Evolutionary conservation across 352 stramenopile species (phyloP).

Genomic region (Pythium plurisporium): DNA sequence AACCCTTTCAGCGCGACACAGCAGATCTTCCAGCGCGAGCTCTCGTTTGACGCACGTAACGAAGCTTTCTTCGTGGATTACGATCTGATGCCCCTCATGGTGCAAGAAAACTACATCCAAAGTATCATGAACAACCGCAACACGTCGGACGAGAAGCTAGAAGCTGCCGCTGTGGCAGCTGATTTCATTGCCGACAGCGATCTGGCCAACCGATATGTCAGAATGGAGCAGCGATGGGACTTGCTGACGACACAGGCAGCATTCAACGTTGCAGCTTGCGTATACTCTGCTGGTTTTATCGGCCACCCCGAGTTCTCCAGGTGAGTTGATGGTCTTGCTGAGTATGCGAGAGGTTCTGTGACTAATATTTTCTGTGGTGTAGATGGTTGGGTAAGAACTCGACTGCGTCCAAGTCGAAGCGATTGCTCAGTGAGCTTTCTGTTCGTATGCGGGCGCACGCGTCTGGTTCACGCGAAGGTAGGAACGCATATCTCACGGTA

Average conservation of each 20-base stretch:
- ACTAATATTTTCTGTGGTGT: slow-evolving; percentile 1
- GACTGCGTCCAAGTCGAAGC: slow-evolving; percentile 92
- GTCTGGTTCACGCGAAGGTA: slow-evolving; percentile 81
- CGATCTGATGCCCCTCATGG: slow-evolving; percentile 95
- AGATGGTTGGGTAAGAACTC: slow-evolving; percentile 98
- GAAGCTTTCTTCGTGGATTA: slow-evolving; percentile 99
- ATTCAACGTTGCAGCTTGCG: slow-evolving; percentile 86
- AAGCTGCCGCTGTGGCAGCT: slow-evolving; percentile 83
- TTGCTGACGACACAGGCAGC: slow-evolving; percentile 90
- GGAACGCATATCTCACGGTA: too few relatives aligned
- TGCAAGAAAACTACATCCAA: slow-evolving; percentile 90
- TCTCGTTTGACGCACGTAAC: slow-evolving; percentile 83
- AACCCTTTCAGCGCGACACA: slow-evolving; percentile 95
- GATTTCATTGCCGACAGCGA: slow-evolving; percentile 90
- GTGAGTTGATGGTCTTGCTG: slow-evolving; percentile 40
- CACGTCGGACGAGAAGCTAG: slow-evolving; percentile 72
- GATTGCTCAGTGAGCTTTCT: slow-evolving; percentile 93
- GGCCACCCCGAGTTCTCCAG: slow-evolving; percentile 88
- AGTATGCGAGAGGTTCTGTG: background rate
- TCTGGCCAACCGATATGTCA: slow-evolving; percentile 71
- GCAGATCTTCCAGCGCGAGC: slow-evolving; percentile 87
- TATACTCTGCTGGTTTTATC: slow-evolving; percentile 80
- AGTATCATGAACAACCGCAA: slow-evolving; percentile 76
- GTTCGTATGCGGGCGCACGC: slow-evolving; percentile 91
- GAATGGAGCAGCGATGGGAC: slow-evolving; percentile 92